Base-by-base conservation (phyloP, 2,329 filamentous ascomycete genomes). In the Fusarium pseudocircinatum region DNA sequence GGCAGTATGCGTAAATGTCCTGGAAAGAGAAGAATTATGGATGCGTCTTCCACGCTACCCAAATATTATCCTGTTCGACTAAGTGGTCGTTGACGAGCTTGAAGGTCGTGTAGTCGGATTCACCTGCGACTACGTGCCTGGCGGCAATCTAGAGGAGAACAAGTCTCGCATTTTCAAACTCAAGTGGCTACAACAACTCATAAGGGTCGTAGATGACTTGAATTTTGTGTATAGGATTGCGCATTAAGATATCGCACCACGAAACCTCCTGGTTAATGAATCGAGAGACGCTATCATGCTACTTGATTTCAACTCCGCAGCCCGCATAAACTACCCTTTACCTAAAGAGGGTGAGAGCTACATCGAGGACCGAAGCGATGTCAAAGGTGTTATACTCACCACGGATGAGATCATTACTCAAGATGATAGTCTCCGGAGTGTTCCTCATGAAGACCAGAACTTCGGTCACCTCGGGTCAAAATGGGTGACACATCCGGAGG, bases 161-260 rank as follows among this genome's bases (percentile, higher is more conserved):
- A 75, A 39, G 40, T 76, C 75, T 1, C 75, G 79, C 14, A 60
- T 76, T 3, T 85, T 84, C 58, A 79, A 78, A 69, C 72, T 84
- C 1, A 46, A 79, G 57, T 84, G 81, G 79, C 71, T 84, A 0
- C 65, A 76, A 22, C 83, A 85, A 62, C 79, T 85, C 2, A 79
- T 79, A 2, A 13, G 74, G 1, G 78, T 82, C 4, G 62, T 75
- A 10, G 76, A 77, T 4, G 77, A 81, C 40, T 71, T 85, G 26
- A 84, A 85, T 46, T 74, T 84, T 11, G 53, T 71, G 26, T 67
- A 79, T 26, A 80, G 82, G 30, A 81, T 85, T 47, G 63, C 76
- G 20, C 84, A 85, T 63, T 79, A 83, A 63, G 82, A 84, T 40
- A 78, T 85, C 42, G 79, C 80, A 15, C 75, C 80, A 15, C 78